Evolutionary conservation across 192 early-diverging fungal genomes (phyloP), one percentile per base, ranked within the genome.

Genomic region (Entrophospora sp.): DNA sequence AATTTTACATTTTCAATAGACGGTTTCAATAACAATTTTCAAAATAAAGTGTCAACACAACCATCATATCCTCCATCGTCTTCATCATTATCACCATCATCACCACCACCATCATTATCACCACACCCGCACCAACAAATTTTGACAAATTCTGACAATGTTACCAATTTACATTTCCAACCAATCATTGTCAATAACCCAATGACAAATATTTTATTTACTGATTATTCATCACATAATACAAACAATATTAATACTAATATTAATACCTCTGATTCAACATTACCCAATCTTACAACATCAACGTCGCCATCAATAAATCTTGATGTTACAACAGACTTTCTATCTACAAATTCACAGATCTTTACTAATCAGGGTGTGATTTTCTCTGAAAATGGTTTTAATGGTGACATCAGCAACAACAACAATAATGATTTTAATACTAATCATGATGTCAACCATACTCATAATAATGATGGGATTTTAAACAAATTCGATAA

Each of bases 1-100:
- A 24, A 20, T 25, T 61, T 61, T 61, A 61, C 59, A 16, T 61
- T 61, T 43, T 25, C 18, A 28, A 9, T 38, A 22, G 40, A 35
- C 27, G 44, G 16, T 43, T 44, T 61, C 30, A 44, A 44, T 30
- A 60, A 25, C 27, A 31, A 31, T 58, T 46, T 46, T 22, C 45
- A 10, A 10, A 22, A 46, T 46, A 46, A 22, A 36, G 16, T 34
- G 18, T 18, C 7, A 7, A n/a, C 45, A 18, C 45, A 48, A 48
- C 45, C 9, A 48, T n/a, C 7, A 5, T n/a, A 18, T n/a, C 45
- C 7, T 18, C 18, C 18, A 7, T 18, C 9, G 5, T 5, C 5
- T 48, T 48, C 9, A 5, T n/a, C 45, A 5, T 9, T 18, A 18
- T 5, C 7, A 48, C 45, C 7, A 4, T 20, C 9, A 48, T 40